Conservation (phyloP, 208 protist genomes). For the Trypanosoma rangeli region DNA sequence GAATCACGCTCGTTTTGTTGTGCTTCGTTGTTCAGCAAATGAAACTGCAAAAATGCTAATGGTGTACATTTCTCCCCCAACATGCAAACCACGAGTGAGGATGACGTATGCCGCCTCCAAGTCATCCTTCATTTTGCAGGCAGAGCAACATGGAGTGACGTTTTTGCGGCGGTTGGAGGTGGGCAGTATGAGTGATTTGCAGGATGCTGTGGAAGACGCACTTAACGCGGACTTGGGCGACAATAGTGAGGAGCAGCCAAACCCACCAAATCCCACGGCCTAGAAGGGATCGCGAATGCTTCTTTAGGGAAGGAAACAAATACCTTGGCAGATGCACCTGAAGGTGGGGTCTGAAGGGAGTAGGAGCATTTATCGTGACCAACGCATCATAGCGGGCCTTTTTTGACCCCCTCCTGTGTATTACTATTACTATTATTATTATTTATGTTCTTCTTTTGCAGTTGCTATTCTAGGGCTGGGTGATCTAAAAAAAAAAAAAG, state of each 20-base stretch:
- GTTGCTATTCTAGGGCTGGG: no score
- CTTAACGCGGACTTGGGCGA: constrained; percentile 18
- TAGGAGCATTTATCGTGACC: no score
- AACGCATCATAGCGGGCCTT: not conserved
- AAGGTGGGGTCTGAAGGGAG: not conserved
- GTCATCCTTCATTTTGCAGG: constrained; percentile 57
- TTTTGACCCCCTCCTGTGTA: no score
- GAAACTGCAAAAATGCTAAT: constrained; percentile 39
- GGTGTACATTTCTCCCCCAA: constrained; percentile 72
- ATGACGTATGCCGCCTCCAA: constrained; percentile 80
- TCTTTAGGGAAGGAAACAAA: constrained; percentile 33
- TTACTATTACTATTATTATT: no score
- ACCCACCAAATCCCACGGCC: constrained; percentile 15
- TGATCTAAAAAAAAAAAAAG: no score
- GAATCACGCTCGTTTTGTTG: constrained; percentile 39
- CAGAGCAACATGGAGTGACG: constrained; percentile 38
- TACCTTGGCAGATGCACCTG: not conserved
- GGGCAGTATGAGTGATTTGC: constrained; percentile 42
- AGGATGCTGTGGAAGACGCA: constrained; percentile 42
- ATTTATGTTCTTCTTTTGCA: no score
- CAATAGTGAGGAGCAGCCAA: constrained; percentile 9
- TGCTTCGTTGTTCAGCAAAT: constrained; percentile 24
- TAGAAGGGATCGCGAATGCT: constrained; percentile 62
- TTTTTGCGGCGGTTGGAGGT: constrained; percentile 57
- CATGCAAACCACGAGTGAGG: constrained; percentile 59